Evolutionary conservation across 441 rosid genomes (phyloP).

Genomic region (Capsella rubella): DNA sequence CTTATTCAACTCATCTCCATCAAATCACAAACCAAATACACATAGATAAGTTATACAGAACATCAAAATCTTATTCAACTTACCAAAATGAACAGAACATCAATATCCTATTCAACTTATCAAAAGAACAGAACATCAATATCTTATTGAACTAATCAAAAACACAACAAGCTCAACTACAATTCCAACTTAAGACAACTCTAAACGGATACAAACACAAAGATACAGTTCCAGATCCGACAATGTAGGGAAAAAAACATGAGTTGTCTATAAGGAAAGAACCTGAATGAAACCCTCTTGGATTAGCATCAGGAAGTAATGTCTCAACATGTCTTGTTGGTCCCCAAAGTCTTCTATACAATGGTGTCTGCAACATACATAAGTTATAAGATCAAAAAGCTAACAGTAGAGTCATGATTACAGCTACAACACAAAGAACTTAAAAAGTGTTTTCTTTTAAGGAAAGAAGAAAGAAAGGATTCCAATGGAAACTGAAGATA

Average conservation of each 20-base stretch:
- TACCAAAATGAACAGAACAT: neutral
- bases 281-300: conserved; percentile 85
- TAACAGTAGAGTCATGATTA: conserved; percentile 21
- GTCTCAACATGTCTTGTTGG: conserved; percentile 75
- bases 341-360: conserved; percentile 90
- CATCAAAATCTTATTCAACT: neutral
- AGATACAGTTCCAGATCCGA: conserved; percentile 25
- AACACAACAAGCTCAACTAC: conserved; percentile 11
- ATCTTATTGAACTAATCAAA: neutral
- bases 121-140: neutral
- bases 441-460: conserved; percentile 25
- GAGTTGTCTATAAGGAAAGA: neutral
- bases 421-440: conserved; percentile 7
- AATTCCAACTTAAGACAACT: neutral
- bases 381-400: conserved; percentile 13
- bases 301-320: conserved; percentile 85
- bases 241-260: conserved; percentile 19
- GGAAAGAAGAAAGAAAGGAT: conserved; percentile 29
- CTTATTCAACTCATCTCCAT: conserved; percentile 3
- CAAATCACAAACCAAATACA: neutral
- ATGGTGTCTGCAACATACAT: conserved; percentile 63
- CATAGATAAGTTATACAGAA: neutral
- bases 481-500: conserved; percentile 16
- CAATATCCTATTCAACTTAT: neutral
- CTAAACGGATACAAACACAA: neutral